Base-by-base conservation (phyloP, 1,284 basidiomycete genomes). In the Trichosporon inkin region DNA sequence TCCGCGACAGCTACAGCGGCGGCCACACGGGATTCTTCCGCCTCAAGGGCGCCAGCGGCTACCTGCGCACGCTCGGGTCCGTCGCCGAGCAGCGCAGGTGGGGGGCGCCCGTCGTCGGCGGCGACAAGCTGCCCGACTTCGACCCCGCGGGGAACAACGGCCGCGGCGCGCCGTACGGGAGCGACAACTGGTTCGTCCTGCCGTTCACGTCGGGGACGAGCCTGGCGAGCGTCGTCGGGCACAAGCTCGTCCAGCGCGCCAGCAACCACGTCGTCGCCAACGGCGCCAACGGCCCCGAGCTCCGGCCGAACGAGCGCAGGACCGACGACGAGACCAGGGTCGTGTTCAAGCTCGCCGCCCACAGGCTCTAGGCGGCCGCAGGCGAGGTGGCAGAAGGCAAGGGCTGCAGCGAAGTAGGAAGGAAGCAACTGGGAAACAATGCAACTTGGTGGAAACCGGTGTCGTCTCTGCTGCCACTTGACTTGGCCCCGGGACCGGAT, bases 171-270 rank as follows among this genome's bases (percentile, higher is more conserved):
- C 55, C 55, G n/a, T 44, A 47, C 34, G 55, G 55, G 35, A 38
- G 35, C 32, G 55, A 56, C 41, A 35, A 49, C 17, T 56, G 55
- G 55, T 51, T 51, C 55, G 16, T 56, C n/a, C 16, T 49, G 6
- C 55, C 55, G 8, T 35, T 28, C n/a, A 47, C 44, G 35, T 35
- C 35, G 13, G 19, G 35, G 13, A 56, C 55, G 10, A 51, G 44
- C 16, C 34, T 56, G 22, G 32, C 37, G 32, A 24, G 38, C 19
- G 41, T 44, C 5, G 17, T 4, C 7, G 55, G 55, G 6, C 49
- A 56, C 44, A 56, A 56, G 55, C 55, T 56, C 14, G 55, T 20
- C 19, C 47, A 56, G 35, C 55, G 55, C 36, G 41, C 11, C 7
- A 44, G 41, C 14, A 3, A 44, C 41, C 22, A 44, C 13, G 41